phyloP scores from a whole-genome alignment of 495 filamentous ascomycete genomes.

The Neurospora sp. region DNA sequence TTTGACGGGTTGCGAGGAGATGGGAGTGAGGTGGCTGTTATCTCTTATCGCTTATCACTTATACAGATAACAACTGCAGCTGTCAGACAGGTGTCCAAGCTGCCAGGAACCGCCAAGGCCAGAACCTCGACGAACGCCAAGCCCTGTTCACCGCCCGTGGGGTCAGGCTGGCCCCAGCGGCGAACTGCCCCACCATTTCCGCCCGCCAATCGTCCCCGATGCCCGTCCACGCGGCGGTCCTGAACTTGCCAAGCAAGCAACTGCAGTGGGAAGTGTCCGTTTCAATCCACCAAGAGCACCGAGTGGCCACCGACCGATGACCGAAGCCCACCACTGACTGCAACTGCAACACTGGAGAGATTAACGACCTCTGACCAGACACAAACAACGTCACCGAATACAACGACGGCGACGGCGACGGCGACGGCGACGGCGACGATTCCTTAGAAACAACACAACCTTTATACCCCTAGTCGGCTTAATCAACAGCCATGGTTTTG shows the following conservation, averaged over 20 bases:
- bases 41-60: neutral
- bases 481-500: constrained; percentile 67
- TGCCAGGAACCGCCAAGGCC: neutral
- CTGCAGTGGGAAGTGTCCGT: neutral
- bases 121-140: neutral
- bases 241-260: neutral
- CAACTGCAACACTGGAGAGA: neutral
- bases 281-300: neutral
- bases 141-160: neutral
- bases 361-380: neutral
- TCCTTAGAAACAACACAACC: neutral
- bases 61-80: neutral
- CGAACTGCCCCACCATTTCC: neutral
- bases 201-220: neutral
- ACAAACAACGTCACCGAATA: neutral
- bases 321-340: neutral
- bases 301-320: neutral
- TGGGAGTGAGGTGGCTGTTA: neutral
- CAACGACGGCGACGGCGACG: neutral
- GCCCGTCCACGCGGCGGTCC: neutral
- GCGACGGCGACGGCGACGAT: neutral
- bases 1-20: neutral
- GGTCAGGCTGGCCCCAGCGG: neutral
- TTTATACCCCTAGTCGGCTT: neutral
- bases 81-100: neutral